Percentiles rank a stretch among this genome's conserved stretches.
Conservation (phyloP, 2,329 filamentous ascomycete species). For the Ceratocystis huliohia region DNA sequence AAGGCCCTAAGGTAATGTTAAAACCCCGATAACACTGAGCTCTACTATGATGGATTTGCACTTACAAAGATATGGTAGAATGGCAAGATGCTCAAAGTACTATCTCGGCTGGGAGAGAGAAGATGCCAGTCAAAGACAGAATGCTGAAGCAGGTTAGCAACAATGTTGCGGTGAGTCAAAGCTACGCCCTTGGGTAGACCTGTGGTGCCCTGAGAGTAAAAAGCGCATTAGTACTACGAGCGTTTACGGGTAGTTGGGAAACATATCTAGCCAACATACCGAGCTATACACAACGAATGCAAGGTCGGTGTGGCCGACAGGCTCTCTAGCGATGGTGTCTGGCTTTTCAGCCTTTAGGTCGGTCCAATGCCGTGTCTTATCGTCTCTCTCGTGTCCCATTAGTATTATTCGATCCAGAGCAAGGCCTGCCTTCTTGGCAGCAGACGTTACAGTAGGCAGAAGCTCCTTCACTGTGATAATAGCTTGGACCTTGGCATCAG, state of each 20-base stretch:
- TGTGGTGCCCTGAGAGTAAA: slow-evolving; percentile 54
- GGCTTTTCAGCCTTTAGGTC: slow-evolving; percentile 37
- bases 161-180: slow-evolving; percentile 70
- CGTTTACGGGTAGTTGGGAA: not conserved
- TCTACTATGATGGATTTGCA: not conserved
- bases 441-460: slow-evolving; percentile 51
- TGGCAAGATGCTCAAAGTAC: slow-evolving; percentile 64
- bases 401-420: slow-evolving; percentile 60
- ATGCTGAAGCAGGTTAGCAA: slow-evolving; percentile 56
- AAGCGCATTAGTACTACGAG: not conserved
- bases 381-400: slow-evolving; percentile 57
- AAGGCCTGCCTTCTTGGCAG: slow-evolving; percentile 58
- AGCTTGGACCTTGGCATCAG: slow-evolving; percentile 61
- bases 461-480: slow-evolving; percentile 60
- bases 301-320: slow-evolving; percentile 52
- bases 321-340: not conserved
- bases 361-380: slow-evolving; percentile 57
- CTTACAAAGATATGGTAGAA: slow-evolving; percentile 85
- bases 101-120: slow-evolving; percentile 52
- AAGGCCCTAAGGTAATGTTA: slow-evolving; percentile 26
- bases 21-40: not conserved
- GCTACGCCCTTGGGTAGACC: slow-evolving; percentile 86
- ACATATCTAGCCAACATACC: slow-evolving; percentile 21
- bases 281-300: slow-evolving; percentile 81
- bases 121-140: slow-evolving; percentile 41